Conservation (phyloP, 352 stramenopile genomes). For the Elongisporangium undulatum region DNA sequence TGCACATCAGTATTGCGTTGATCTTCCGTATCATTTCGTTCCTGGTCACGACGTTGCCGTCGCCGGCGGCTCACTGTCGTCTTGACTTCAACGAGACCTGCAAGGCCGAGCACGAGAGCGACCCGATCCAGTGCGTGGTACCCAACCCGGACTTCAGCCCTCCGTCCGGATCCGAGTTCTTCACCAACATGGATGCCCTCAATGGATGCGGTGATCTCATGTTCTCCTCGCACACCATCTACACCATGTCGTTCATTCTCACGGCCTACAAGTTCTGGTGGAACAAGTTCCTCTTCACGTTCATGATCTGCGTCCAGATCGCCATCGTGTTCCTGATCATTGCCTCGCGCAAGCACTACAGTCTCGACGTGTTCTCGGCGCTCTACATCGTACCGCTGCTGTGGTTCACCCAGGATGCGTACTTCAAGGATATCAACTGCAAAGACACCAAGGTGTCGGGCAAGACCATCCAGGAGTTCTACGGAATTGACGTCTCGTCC, state of each 20-base stretch:
- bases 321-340: conserved; percentile 88
- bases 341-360: conserved; percentile 89
- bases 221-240: conserved; percentile 92
- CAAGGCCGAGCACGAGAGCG: conserved; percentile 39
- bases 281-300: conserved; percentile 62
- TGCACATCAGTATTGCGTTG: conserved; percentile 76
- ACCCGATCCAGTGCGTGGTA: conserved; percentile 47
- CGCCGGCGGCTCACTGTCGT: conserved; percentile 63
- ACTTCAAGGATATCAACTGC: conserved; percentile 79
- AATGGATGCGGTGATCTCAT: conserved; percentile 90
- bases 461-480: conserved; percentile 39
- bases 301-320: conserved; percentile 78
- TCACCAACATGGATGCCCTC: conserved; percentile 72
- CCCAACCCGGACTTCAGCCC: conserved; percentile 75
- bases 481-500: conserved; percentile 28
- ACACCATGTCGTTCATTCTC: conserved; percentile 86
- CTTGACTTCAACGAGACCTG: conserved; percentile 69
- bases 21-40: conserved; percentile 76
- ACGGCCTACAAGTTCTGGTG: conserved; percentile 86
- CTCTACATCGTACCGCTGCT: conserved; percentile 87
- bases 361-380: conserved; percentile 84
- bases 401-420: conserved; percentile 78
- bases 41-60: conserved; percentile 68
- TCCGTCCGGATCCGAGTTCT: conserved; percentile 38
- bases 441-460: conserved; percentile 63